Conservation (phyloP, 495 filamentous ascomycete genomes). For the Staphylotrichum tortipilum region DNA sequence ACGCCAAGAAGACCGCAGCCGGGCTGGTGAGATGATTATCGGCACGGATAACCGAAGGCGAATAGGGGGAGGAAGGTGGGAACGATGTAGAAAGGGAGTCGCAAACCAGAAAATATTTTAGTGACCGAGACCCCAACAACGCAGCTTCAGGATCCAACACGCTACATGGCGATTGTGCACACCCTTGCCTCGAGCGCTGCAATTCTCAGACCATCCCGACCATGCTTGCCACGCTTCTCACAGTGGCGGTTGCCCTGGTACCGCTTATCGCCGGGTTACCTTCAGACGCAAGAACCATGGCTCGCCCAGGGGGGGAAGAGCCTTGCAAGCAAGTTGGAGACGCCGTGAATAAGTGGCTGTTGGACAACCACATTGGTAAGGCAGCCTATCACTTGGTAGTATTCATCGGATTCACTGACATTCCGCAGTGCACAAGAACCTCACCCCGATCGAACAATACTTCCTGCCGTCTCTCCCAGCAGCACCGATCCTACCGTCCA, state of each 20-base stretch:
- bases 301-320: neutral
- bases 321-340: slow-evolving; percentile 6
- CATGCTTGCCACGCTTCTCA: neutral
- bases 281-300: neutral
- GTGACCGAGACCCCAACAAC: too few species aligned
- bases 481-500: slow-evolving; percentile 12
- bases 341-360: slow-evolving; percentile 1
- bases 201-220: neutral
- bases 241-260: neutral
- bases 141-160: too few species aligned
- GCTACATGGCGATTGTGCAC: too few species aligned
- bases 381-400: too few species aligned
- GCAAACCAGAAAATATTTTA: too few species aligned
- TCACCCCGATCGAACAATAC: neutral
- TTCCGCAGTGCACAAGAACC: neutral
- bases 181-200: too few species aligned
- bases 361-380: slow-evolving; percentile 10
- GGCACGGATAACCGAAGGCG: too few species aligned
- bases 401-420: neutral
- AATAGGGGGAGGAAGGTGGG: too few species aligned
- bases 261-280: neutral
- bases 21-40: too few species aligned
- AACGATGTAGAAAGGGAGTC: too few species aligned
- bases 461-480: slow-evolving; percentile 4
- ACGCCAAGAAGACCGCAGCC: too few species aligned